Evolutionary conservation across 2,329 filamentous ascomycete species (phyloP).

Genomic region (Scytalidium sp.): DNA sequence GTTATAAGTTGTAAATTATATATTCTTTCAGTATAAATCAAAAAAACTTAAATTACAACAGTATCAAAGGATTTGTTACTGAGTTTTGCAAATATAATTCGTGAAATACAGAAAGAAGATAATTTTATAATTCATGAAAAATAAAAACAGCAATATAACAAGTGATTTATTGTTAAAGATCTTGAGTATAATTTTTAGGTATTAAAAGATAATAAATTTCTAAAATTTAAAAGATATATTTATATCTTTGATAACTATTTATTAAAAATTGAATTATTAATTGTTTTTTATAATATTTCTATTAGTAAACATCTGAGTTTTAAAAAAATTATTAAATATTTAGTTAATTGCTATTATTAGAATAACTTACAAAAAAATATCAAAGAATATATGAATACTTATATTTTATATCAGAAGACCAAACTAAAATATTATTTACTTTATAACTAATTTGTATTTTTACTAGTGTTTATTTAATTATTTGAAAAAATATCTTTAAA

Average conservation of each 20-base stretch:
- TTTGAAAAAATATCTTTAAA: not conserved
- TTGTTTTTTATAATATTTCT: not conserved
- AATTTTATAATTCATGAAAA: slow-evolving; percentile 1
- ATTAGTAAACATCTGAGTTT: not conserved
- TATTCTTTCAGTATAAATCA: not conserved
- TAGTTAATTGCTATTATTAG: not conserved
- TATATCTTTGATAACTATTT: not conserved
- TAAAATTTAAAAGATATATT: not conserved
- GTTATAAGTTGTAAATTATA: not conserved
- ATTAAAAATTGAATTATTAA: not conserved
- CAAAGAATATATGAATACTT: not conserved
- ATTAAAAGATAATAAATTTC: not conserved
- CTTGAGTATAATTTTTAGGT: not conserved
- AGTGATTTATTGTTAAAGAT: not conserved
- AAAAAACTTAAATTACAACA: not conserved
- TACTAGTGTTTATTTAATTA: not conserved
- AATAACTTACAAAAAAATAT: slow-evolving; percentile 1
- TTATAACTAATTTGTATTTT: not conserved
- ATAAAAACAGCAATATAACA: not conserved
- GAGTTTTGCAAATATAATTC: not conserved
- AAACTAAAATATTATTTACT: not conserved
- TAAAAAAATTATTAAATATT: slow-evolving; percentile 2
- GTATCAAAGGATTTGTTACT: not conserved
- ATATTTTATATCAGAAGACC: not conserved
- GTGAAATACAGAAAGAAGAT: slow-evolving; percentile 1